Evolutionary conservation across 2,329 filamentous ascomycete species (phyloP).

Genomic region (Xylaria polymorpha): DNA sequence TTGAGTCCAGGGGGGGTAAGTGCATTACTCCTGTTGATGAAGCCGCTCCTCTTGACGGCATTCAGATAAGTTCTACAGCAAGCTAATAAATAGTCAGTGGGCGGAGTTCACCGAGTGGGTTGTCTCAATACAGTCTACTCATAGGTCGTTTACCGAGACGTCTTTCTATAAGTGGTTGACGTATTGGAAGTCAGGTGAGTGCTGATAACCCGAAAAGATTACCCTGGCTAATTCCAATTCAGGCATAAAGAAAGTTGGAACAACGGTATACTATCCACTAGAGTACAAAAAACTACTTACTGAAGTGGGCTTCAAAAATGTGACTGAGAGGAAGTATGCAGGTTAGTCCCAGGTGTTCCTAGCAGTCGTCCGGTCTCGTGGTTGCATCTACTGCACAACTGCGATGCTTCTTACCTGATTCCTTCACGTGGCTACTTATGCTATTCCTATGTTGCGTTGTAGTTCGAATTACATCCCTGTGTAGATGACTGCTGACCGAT

Average conservation of each 20-base stretch:
- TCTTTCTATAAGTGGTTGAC: slow-evolving; percentile 49
- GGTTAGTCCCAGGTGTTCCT: slow-evolving; percentile 26
- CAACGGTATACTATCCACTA: slow-evolving; percentile 46
- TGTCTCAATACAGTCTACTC: slow-evolving; percentile 48
- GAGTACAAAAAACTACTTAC: slow-evolving; percentile 42
- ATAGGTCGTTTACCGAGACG: slow-evolving; percentile 48
- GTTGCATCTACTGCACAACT: not conserved
- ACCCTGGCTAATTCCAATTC: slow-evolving; percentile 21
- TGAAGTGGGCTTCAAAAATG: slow-evolving; percentile 38
- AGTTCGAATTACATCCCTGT: not conserved
- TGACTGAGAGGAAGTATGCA: slow-evolving; percentile 40
- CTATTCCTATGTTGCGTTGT: not conserved
- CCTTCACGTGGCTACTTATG: not conserved
- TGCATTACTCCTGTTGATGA: slow-evolving; percentile 31
- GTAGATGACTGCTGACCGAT: slow-evolving; percentile 21
- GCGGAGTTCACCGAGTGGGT: slow-evolving; percentile 53
- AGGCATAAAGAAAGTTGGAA: slow-evolving; percentile 47
- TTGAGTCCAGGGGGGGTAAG: slow-evolving; percentile 49
- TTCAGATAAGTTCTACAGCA: slow-evolving; percentile 33
- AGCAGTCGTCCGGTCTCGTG: not conserved
- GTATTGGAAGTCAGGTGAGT: slow-evolving; percentile 42
- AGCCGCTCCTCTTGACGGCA: slow-evolving; percentile 15
- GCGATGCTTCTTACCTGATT: not conserved
- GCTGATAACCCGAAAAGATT: not conserved
- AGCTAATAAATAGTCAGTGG: slow-evolving; percentile 39